Percentiles rank a stretch among this genome's conserved stretches.
phyloP scores from a whole-genome alignment of 495 filamentous ascomycete species.

The Chaetomium fimeti region DNA sequence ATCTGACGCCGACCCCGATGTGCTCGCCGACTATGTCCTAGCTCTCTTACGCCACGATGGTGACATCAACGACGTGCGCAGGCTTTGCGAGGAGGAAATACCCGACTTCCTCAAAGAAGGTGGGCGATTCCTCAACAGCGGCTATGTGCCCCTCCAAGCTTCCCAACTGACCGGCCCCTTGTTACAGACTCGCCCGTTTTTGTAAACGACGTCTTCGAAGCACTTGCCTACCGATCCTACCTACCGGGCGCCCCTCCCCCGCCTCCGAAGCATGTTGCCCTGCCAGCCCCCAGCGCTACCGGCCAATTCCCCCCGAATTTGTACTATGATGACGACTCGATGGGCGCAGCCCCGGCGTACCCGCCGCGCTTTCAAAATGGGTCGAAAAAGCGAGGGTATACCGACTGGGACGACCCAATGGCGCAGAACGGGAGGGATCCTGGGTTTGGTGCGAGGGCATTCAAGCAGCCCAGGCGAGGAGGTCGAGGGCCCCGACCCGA shows the following conservation, averaged over 20 bases:
- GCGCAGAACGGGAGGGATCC: constrained; percentile 27
- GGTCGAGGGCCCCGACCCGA: constrained; percentile 53
- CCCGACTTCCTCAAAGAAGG: constrained; percentile 86
- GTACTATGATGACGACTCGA: constrained; percentile 31
- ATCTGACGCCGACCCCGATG: constrained; percentile 91
- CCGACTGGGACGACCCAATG: constrained; percentile 43
- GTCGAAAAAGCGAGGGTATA: constrained; percentile 33
- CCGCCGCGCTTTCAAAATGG: constrained; percentile 24
- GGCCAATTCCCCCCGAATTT: constrained; percentile 23
- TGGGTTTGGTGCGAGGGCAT: constrained; percentile 47
- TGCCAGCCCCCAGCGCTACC: constrained; percentile 24
- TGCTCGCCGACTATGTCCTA: constrained; percentile 92
- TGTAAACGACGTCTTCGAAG: constrained; percentile 80
- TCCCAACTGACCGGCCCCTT: background rate
- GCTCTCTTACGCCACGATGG: constrained; percentile 84
- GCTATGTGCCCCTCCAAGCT: background rate
- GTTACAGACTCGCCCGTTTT: constrained; percentile 66
- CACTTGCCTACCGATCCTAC: constrained; percentile 63
- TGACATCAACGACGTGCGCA: constrained; percentile 66
- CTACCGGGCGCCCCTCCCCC: constrained; percentile 53
- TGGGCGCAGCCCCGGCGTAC: constrained; percentile 14
- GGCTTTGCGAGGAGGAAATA: constrained; percentile 72
- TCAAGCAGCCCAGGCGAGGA: constrained; percentile 74
- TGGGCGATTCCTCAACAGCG: constrained; percentile 38
- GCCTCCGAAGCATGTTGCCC: constrained; percentile 34